phyloP scores from a whole-genome alignment of 148 eudicot genomes.

The Arbutus unedo region DNA sequence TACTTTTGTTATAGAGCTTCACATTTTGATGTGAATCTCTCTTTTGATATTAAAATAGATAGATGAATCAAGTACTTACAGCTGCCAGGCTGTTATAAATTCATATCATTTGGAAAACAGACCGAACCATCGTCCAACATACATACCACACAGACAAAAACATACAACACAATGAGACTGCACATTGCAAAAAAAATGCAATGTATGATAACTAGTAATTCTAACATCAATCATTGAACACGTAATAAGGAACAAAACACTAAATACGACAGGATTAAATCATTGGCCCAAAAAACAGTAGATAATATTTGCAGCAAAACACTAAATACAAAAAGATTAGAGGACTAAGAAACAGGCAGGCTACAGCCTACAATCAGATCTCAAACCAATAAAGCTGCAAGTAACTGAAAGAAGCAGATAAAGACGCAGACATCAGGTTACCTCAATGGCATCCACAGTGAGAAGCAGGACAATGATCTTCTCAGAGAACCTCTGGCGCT shows the following conservation, averaged over 20 bases:
- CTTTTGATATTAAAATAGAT: too few relatives aligned
- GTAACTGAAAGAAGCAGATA: not conserved
- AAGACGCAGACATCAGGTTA: slow-evolving; percentile 12
- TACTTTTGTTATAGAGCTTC: too few relatives aligned
- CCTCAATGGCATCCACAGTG: slow-evolving; percentile 95
- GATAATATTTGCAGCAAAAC: not conserved
- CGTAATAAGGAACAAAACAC: not conserved
- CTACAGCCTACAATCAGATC: not conserved
- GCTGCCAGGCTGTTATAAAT: not conserved
- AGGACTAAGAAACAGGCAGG: not conserved
- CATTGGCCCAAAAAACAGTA: not conserved
- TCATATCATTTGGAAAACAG: too few relatives aligned
- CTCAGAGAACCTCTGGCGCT: slow-evolving; percentile 81
- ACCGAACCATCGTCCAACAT: not conserved
- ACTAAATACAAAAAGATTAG: not conserved
- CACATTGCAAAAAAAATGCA: not conserved
- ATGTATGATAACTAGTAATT: not conserved
- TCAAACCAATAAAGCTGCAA: not conserved
- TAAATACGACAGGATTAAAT: not conserved
- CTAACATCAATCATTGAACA: not conserved
- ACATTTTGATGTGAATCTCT: too few relatives aligned
- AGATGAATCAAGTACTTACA: not conserved
- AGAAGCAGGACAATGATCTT: slow-evolving; percentile 86
- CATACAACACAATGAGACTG: not conserved
- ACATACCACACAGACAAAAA: not conserved